Percentiles rank a stretch among this genome's conserved stretches.
Conservation (phyloP, 768 basidiomycete genomes). For the Gymnopilus dilepis region DNA sequence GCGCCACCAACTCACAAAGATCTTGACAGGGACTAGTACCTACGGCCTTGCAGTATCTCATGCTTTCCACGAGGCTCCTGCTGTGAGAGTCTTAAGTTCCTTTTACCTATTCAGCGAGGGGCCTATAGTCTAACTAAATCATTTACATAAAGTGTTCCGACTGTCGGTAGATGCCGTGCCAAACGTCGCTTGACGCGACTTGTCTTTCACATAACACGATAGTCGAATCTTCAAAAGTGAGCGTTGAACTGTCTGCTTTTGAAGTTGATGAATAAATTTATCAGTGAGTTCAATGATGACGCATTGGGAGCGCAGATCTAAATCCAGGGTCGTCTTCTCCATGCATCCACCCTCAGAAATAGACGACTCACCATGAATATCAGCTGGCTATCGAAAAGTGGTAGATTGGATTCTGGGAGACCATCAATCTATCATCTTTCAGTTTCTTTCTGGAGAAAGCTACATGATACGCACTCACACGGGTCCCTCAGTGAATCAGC, state of each 20-base stretch:
- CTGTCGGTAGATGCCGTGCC: background rate
- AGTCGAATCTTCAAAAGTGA: too few relatives aligned
- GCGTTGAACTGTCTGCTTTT: too few relatives aligned
- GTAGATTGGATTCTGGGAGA: background rate
- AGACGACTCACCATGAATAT: background rate
- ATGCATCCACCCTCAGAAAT: background rate
- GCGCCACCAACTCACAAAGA: slow-evolving; percentile 2
- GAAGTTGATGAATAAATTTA: background rate
- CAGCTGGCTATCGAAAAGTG: background rate
- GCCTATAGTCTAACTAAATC: background rate
- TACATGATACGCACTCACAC: background rate
- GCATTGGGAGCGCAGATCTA: background rate
- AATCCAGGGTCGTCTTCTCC: background rate
- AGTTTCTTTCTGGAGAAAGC: slow-evolving; percentile 4
- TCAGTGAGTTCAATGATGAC: background rate
- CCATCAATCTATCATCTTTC: slow-evolving; percentile 2
- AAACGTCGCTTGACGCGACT: background rate
- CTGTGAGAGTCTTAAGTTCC: background rate
- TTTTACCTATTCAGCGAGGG: background rate
- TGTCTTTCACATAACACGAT: too few relatives aligned
- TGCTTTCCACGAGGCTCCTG: slow-evolving; percentile 6
- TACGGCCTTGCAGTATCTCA: background rate
- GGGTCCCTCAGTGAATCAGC: background rate
- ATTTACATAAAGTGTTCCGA: background rate
- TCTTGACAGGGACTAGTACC: background rate